Percentiles rank a stretch among this genome's conserved stretches.
phyloP scores from a whole-genome alignment of 2,329 filamentous ascomycete genomes.

The Diaporthe ampelina region DNA sequence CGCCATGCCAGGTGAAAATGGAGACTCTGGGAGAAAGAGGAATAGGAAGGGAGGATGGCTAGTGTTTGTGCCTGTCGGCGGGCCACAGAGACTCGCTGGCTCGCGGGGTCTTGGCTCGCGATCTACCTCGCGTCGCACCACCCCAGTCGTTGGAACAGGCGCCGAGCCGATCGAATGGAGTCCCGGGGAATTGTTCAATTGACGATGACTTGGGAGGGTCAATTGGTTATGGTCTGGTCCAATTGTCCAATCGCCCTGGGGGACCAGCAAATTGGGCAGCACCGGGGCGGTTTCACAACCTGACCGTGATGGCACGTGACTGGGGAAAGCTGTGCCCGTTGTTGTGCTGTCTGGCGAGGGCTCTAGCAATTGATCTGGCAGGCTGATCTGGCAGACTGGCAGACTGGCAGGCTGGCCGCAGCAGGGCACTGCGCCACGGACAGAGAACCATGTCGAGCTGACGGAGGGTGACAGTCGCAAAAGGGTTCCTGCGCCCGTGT shows the following conservation, averaged over 20 bases:
- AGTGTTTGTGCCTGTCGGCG: slow-evolving; percentile 2
- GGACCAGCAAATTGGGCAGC: slow-evolving; percentile 12
- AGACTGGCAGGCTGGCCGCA: background rate
- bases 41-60: background rate
- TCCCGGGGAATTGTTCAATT: slow-evolving; percentile 25
- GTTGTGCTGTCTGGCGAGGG: background rate
- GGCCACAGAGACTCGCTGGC: background rate
- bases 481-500: slow-evolving; percentile 33
- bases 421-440: slow-evolving; percentile 7
- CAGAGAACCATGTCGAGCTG: slow-evolving; percentile 32
- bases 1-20: slow-evolving; percentile 26
- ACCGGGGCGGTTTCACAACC: slow-evolving; percentile 16
- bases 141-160: slow-evolving; percentile 3
- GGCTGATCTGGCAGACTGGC: background rate
- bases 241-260: background rate
- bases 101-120: slow-evolving; percentile 26
- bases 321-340: background rate
- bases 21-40: slow-evolving; percentile 13
- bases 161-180: slow-evolving; percentile 31
- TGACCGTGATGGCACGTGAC: slow-evolving; percentile 22
- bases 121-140: slow-evolving; percentile 26
- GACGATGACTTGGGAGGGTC: background rate
- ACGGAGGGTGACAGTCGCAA: slow-evolving; percentile 19
- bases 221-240: background rate
- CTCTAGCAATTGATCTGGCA: background rate